Evolutionary conservation across 257 asterid genomes (phyloP).

Genomic region (Solanum chiquidenum): DNA sequence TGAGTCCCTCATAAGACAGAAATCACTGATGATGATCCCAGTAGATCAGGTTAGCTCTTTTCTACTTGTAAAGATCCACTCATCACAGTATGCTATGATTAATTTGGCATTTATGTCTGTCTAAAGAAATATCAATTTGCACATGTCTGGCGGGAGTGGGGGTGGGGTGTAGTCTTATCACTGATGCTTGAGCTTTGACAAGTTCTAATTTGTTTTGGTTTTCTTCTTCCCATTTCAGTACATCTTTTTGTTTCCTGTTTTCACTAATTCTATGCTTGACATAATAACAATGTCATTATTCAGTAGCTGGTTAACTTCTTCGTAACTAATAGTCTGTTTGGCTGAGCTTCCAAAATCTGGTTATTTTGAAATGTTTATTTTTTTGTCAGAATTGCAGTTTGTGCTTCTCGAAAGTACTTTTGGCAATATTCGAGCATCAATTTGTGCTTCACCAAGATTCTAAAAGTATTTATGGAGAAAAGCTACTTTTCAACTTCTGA

Average conservation of each 20-base stretch:
- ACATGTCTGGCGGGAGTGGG: background rate
- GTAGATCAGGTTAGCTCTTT: constrained; percentile 56
- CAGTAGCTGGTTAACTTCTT: background rate
- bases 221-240: background rate
- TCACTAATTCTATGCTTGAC: background rate
- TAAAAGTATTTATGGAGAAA: background rate
- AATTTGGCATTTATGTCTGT: background rate
- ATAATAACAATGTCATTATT: background rate
- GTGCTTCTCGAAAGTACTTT: background rate
- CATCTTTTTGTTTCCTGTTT: background rate
- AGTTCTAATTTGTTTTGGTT: background rate
- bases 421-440: background rate
- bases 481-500: background rate
- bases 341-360: background rate
- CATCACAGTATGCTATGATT: background rate
- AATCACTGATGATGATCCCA: constrained; percentile 88
- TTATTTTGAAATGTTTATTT: background rate
- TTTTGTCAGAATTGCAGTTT: background rate
- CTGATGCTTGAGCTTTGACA: background rate
- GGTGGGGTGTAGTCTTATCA: background rate
- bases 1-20: constrained; percentile 90
- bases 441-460: background rate
- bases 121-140: background rate
- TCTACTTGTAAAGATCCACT: background rate
- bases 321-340: background rate